Conservation (phyloP, 768 basidiomycete species). For the Hysterangium stoloniferum region DNA sequence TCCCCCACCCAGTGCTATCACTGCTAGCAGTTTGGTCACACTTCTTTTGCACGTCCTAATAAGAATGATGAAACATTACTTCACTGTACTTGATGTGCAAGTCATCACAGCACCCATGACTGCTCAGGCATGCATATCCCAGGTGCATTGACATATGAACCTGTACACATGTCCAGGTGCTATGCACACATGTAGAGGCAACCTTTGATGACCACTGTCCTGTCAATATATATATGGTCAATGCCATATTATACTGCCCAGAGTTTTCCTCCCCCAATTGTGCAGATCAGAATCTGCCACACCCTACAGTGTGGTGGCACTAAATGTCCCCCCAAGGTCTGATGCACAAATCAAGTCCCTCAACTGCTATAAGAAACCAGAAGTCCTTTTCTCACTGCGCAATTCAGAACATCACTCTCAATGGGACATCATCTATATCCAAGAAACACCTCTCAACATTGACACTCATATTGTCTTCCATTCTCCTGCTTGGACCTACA, state of each 20-base stretch:
- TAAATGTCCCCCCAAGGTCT: not conserved
- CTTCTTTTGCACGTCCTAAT: not conserved
- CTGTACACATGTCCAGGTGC: not conserved
- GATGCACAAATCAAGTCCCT: not conserved
- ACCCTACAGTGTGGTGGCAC: not conserved
- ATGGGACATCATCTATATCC: not conserved
- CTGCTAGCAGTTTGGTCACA: conserved; percentile 1
- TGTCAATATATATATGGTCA: not conserved
- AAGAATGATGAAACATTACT: not conserved
- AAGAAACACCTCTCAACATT: too few relatives aligned
- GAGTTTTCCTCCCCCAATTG: not conserved
- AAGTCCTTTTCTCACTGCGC: not conserved
- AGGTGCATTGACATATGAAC: not conserved
- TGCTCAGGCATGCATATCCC: not conserved
- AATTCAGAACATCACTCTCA: not conserved
- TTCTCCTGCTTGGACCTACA: not conserved
- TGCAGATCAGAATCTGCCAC: not conserved
- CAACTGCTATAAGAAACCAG: not conserved
- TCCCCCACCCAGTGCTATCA: not conserved
- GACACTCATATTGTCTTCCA: not conserved
- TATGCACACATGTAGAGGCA: not conserved
- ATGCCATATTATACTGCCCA: not conserved
- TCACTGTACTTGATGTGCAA: not conserved
- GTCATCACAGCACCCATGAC: not conserved
- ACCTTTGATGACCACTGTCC: not conserved